Base-by-base conservation (phyloP, 1,139 yeast genomes). In the Tardiomyces blankii region DNA sequence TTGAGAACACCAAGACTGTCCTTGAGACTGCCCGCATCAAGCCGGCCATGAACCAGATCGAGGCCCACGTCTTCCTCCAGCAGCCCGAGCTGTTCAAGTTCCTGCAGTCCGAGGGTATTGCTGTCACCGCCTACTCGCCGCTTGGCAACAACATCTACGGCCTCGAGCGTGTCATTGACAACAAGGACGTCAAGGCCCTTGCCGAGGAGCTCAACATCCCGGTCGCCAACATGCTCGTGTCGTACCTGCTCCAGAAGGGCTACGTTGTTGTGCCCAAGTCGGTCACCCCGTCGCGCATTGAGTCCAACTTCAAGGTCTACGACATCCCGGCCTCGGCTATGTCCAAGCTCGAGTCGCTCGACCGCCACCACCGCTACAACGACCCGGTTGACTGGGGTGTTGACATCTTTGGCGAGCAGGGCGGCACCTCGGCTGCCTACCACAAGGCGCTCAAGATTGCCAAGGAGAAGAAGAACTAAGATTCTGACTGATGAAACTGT, bases 1-100 rank as follows among this genome's bases (percentile, higher is more conserved):
- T 68, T 3, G 65, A 65, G 40, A 72, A 77, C 50, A 63, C 81
- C 50, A 65, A 79, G 50, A 59, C 59, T 39, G 57, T 78, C 19
- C 54, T 70, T 45, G 62, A 63, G 41, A 53, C 64, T 44, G 70
- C 75, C 39, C 67, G 65, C 49, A 60, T 68, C 47, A 68, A 57
- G 44, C 86, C 86, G 1, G 72, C 67, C 44, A 78, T 78, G 32
- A 75, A 79, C 59, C 87, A 81, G 62, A 75, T 80, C 54, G 96
- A 88, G 70, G 91, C 84, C 67, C 96, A 87, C 65, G 95, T 96
- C 54, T 87, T 85, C 72, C 73, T 87, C 64, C 85, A 83, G 55
- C 96, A 87, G 68, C 75, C 75, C 49, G 72, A 71, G 54, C 72
- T 86, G 62, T 65, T 86, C 51, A 73, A 80, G 55, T 84, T 68